Conservation (phyloP, 1,284 basidiomycete genomes). For the Naganishia liquefaciens region DNA sequence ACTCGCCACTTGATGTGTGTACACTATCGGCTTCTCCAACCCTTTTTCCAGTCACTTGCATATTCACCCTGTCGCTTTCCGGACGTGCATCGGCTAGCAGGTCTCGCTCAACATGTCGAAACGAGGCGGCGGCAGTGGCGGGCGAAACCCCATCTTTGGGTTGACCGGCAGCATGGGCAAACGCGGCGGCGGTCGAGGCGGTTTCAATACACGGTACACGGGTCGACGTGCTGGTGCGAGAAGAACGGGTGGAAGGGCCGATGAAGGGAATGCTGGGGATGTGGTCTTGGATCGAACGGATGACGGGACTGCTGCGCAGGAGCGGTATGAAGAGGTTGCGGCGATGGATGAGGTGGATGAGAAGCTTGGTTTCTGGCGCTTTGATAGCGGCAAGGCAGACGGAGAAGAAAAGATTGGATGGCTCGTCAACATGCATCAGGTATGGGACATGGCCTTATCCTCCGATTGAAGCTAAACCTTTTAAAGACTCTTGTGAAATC, state of each 20-base stretch:
- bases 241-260: slow-evolving; percentile 39
- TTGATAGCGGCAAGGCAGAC: slow-evolving; percentile 62
- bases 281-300: slow-evolving; percentile 71
- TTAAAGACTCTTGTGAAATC: slow-evolving; percentile 79
- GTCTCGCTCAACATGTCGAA: slow-evolving; percentile 18
- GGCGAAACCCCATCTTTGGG: slow-evolving; percentile 41
- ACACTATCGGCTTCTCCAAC: too few species aligned
- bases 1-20: too few species aligned
- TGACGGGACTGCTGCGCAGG: slow-evolving; percentile 78
- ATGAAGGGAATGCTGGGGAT: slow-evolving; percentile 47
- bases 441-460: too few species aligned
- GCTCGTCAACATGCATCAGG: slow-evolving; percentile 99
- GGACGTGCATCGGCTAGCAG: too few species aligned
- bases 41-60: too few species aligned
- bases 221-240: slow-evolving; percentile 40
- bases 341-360: slow-evolving; percentile 86
- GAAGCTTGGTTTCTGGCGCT: slow-evolving; percentile 80
- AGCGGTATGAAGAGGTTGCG: slow-evolving; percentile 75
- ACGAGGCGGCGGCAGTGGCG: slow-evolving; percentile 19
- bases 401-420: slow-evolving; percentile 77
- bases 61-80: too few species aligned
- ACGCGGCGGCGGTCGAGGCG: slow-evolving; percentile 44
- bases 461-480: not conserved
- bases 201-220: slow-evolving; percentile 52
- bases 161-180: slow-evolving; percentile 56